These are phyloP conservation scores for Beauveria asiatica DNA, from an alignment of 2,329 filamentous ascomycete genomes.

Conservation along the genomic window DNA sequence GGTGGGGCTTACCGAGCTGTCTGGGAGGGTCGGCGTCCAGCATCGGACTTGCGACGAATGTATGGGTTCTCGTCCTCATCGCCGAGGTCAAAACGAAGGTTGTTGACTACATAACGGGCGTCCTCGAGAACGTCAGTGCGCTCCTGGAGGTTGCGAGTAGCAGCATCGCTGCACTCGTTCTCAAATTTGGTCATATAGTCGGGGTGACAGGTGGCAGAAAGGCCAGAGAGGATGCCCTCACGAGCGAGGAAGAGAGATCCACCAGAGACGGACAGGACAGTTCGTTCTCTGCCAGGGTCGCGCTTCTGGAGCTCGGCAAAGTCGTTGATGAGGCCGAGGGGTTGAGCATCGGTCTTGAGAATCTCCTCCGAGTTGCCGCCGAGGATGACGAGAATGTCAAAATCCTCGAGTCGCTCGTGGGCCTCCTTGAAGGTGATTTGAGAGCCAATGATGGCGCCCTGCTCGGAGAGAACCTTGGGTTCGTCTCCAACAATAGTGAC, in stretches of 20 bases:
- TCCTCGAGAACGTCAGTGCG: slow-evolving; percentile 78
- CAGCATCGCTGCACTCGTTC: slow-evolving; percentile 68
- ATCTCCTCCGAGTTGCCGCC: slow-evolving; percentile 59
- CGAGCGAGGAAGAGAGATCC: slow-evolving; percentile 70
- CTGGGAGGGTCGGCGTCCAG: slow-evolving; percentile 47
- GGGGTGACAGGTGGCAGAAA: slow-evolving; percentile 75
- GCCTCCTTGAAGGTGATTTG: slow-evolving; percentile 75
- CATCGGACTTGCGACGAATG: slow-evolving; percentile 65
- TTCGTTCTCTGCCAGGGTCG: slow-evolving; percentile 71
- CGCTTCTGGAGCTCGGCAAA: slow-evolving; percentile 74
- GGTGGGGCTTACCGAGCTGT: slow-evolving; percentile 46
- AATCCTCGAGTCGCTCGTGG: slow-evolving; percentile 63
- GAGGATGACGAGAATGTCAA: slow-evolving; percentile 70
- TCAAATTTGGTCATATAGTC: slow-evolving; percentile 75
- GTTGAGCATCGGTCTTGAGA: slow-evolving; percentile 60
- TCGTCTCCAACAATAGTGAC: slow-evolving; percentile 46
- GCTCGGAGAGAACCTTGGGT: slow-evolving; percentile 44
- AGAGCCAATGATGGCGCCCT: slow-evolving; percentile 63
- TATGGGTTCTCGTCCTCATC: slow-evolving; percentile 79
- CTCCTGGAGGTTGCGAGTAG: slow-evolving; percentile 61
- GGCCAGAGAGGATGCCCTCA: slow-evolving; percentile 67
- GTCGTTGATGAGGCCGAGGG: slow-evolving; percentile 62
- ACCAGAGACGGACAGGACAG: slow-evolving; percentile 71
- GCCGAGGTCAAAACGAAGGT: slow-evolving; percentile 76
- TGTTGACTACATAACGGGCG: slow-evolving; percentile 80